phyloP scores from a whole-genome alignment of 257 asterid genomes.

The Capsicum pubescens region DNA sequence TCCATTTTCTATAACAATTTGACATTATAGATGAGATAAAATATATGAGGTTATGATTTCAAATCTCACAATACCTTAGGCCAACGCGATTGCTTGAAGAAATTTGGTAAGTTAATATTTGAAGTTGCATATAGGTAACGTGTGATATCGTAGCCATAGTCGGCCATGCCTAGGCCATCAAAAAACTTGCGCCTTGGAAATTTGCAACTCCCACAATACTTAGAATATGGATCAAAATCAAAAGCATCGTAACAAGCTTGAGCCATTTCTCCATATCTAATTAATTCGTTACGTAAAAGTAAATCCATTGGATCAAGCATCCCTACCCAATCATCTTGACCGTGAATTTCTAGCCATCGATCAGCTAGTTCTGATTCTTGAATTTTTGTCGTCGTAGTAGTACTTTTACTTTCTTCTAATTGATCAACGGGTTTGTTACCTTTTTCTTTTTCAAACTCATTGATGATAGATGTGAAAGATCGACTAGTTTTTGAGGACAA shows the following conservation, averaged over 20 bases:
- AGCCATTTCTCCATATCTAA: constrained; percentile 55
- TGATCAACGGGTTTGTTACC: not conserved
- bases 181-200: constrained; percentile 39
- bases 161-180: constrained; percentile 37
- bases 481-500: constrained; percentile 25
- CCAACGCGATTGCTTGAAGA: constrained; percentile 50
- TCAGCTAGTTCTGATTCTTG: constrained; percentile 26
- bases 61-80: constrained; percentile 23
- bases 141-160: constrained; percentile 44
- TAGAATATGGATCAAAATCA: constrained; percentile 54
- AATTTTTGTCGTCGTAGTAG: no score
- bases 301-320: constrained; percentile 57
- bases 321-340: constrained; percentile 53
- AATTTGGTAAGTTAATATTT: constrained; percentile 48
- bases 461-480: constrained; percentile 28
- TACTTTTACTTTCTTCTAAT: constrained; percentile 2
- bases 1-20: not conserved
- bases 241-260: constrained; percentile 62
- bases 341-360: constrained; percentile 49
- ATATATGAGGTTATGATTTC: no score
- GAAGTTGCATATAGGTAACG: constrained; percentile 56
- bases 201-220: constrained; percentile 52
- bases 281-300: constrained; percentile 44
- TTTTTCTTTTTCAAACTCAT: constrained; percentile 19
- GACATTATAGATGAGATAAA: not conserved